A percentile compares a stretch with the other conserved stretches of the same genome.
These are phyloP conservation scores for Rubia balearica DNA, from an alignment of 305 asterid genomes.

Conservation along the genomic window DNA sequence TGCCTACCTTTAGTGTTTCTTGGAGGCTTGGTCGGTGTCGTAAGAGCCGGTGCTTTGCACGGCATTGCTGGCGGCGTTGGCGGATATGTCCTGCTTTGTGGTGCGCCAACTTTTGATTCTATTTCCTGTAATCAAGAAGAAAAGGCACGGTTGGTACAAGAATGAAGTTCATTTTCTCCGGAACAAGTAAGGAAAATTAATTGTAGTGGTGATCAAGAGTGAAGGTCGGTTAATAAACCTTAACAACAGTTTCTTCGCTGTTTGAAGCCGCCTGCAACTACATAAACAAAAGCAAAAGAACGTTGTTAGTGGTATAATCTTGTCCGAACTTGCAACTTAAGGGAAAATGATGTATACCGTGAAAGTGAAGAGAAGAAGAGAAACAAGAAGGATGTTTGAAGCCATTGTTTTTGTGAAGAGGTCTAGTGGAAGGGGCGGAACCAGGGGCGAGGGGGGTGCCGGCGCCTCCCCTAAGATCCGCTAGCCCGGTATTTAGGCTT, in stretches of 20 bases:
- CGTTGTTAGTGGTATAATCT: neutral
- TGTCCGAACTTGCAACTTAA: neutral
- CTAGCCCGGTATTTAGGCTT: no score
- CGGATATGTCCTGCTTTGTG: conserved; percentile 16
- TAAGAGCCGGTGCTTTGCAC: conserved; percentile 26
- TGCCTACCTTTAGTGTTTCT: conserved; percentile 37
- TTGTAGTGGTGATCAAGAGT: no score
- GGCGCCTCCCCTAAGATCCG: no score
- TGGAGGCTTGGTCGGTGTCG: conserved; percentile 25
- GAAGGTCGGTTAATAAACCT: no score
- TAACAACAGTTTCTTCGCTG: no score
- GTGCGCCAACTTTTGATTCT: neutral
- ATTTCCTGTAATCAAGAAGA: neutral
- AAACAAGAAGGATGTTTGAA: neutral
- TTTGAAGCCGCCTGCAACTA: no score
- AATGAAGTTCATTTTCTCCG: no score
- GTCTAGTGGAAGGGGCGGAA: no score
- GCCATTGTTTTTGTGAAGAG: neutral
- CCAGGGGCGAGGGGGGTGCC: no score
- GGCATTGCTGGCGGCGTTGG: conserved; percentile 8
- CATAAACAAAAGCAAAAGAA: no score
- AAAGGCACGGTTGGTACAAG: no score
- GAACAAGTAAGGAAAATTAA: no score
- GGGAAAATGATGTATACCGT: neutral
- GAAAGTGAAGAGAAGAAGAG: neutral